These are phyloP conservation scores for Tetrapisispora pingtungensis DNA, from an alignment of 805 yeast species.

Conservation along the genomic window DNA sequence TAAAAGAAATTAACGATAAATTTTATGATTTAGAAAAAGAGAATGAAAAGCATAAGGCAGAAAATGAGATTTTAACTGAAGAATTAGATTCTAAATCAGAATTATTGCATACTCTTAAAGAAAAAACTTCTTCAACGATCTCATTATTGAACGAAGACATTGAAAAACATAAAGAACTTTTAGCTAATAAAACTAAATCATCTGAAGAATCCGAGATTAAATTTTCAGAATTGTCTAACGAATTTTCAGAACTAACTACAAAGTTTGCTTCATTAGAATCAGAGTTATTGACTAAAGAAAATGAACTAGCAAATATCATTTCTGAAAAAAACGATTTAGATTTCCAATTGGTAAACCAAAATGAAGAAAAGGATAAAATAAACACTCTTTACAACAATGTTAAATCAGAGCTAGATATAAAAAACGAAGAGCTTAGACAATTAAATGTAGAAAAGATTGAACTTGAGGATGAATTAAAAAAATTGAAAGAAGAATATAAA, in stretches of 20 bases:
- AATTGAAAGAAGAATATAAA: slow-evolving; percentile 31
- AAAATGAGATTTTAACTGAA: neutral
- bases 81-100: slow-evolving; percentile 1
- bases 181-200: neutral
- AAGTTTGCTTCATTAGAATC: neutral
- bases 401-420: neutral
- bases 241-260: neutral
- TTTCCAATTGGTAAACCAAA: neutral
- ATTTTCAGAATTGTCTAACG: neutral
- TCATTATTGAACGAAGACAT: neutral
- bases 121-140: neutral
- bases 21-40: neutral
- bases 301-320: neutral
- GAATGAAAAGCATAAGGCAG: neutral
- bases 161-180: neutral
- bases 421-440: neutral
- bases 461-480: neutral
- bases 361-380: neutral
- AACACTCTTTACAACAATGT: neutral
- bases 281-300: neutral
- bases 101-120: neutral
- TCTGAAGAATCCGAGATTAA: neutral
- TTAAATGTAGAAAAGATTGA: too few species aligned
- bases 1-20: neutral
- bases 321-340: neutral